Base-by-base conservation (phyloP, 495 filamentous ascomycete species). In the Penicillium cinerascens region DNA sequence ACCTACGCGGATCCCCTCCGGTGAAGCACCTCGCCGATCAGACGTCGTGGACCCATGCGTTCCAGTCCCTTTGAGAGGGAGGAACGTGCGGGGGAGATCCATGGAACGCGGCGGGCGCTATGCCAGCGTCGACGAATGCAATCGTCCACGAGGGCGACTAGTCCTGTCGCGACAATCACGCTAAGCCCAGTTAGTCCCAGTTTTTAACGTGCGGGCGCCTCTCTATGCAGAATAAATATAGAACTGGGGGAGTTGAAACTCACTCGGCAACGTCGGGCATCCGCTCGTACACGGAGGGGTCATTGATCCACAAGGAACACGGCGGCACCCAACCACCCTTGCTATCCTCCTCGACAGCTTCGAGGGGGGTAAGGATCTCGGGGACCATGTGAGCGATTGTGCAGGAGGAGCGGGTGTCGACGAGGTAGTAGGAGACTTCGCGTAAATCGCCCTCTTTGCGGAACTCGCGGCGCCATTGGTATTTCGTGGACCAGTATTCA, bases 251-350 rank as follows among this genome's bases (percentile, higher is more conserved):
- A n/a, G 23, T 2, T 8, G 42, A 16, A 18, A 88, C 91, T 89
- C 84, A 97, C 92, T 98, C 93, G 55, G 89, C 88, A 68, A 92
- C 81, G 66, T 97, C 93, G 51, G 84, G 85, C 63, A 80, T 71
- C 54, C 78, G 81, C 39, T 83, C 76, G 53, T 89, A 72, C 42
- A 91, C 72, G 17, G 74, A 75, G 35, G 81, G 63, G 69, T 96
- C 91, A 51, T 79, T 87, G 54, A 98, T 89, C 81, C 86, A 88
- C 83, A 98, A 83, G 50, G 86, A 86, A 61, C 86, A 93, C 23
- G 91, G 92, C 42, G 91, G 90, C 27, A 98, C 77, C 89, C 93
- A 97, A 38, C 90, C 92, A 43, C 92, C 93, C 49, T 87, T 87
- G 21, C 72, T 76, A 54, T 85, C 78, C 58, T 96, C 91, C 54